Evolutionary conservation across 768 basidiomycete genomes (phyloP).

Genomic region (Amanita phalloides): DNA sequence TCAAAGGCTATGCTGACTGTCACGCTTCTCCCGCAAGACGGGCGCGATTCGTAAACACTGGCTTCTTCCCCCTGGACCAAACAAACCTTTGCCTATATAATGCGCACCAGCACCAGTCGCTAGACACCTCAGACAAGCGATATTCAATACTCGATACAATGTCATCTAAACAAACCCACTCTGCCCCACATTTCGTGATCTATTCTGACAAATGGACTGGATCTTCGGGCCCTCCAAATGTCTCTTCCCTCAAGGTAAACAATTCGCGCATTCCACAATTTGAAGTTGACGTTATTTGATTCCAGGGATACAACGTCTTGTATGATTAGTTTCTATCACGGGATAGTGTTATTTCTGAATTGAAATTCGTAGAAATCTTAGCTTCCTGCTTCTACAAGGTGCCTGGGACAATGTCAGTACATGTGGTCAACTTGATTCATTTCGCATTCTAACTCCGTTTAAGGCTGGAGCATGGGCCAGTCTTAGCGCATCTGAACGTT

Average conservation of each 20-base stretch:
- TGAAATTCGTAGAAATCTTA: neutral
- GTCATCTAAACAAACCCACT: neutral
- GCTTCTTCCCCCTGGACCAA: neutral
- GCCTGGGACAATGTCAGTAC: slow-evolving; percentile 5
- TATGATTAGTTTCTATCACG: neutral
- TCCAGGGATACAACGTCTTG: neutral
- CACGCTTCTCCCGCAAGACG: no score
- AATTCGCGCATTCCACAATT: neutral
- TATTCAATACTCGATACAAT: neutral
- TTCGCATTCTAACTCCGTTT: neutral
- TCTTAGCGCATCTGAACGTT: neutral
- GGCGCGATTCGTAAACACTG: neutral
- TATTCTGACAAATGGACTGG: slow-evolving; percentile 1
- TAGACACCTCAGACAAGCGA: neutral
- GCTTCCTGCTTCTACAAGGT: neutral
- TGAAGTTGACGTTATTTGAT: neutral
- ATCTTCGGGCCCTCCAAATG: neutral
- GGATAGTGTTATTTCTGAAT: neutral
- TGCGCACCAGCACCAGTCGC: no score
- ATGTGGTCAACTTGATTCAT: no score
- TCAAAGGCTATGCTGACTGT: neutral
- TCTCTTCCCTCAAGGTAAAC: neutral
- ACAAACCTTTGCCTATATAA: neutral
- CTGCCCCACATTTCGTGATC: neutral
- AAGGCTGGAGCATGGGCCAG: neutral